Evolutionary conservation across 2,329 filamentous ascomycete genomes (phyloP).

Genomic region (Alternaria tenuissima): DNA sequence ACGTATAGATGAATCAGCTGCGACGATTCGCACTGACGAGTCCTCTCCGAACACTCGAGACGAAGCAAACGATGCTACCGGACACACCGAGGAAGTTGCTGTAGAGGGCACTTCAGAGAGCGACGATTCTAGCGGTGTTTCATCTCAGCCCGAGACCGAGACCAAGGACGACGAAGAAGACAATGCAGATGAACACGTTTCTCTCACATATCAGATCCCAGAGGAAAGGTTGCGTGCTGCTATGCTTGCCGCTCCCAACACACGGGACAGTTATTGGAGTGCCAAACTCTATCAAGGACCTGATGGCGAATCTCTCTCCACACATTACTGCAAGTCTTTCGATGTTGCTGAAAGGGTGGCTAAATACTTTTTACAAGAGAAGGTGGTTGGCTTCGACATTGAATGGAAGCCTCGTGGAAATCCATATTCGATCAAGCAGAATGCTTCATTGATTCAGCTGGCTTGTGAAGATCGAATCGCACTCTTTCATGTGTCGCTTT

Average conservation of each 20-base stretch:
- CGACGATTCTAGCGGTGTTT: not conserved
- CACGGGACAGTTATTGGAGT: constrained; percentile 65
- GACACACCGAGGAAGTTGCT: not conserved
- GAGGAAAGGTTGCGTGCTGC: constrained; percentile 35
- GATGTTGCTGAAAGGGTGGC: constrained; percentile 73
- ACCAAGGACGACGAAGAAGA: constrained; percentile 14
- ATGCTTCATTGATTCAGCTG: constrained; percentile 83
- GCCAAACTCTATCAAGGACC: constrained; percentile 71
- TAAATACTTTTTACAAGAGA: constrained; percentile 73
- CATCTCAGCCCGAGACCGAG: constrained; percentile 3
- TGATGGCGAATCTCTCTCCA: constrained; percentile 63
- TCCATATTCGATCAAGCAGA: constrained; percentile 72
- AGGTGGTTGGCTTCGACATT: constrained; percentile 84
- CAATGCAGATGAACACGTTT: constrained; percentile 27
- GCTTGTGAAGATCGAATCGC: constrained; percentile 79
- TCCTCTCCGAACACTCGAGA: not conserved
- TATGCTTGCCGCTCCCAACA: constrained; percentile 42
- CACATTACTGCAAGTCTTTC: constrained; percentile 79
- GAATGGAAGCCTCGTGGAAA: constrained; percentile 72
- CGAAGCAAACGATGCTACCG: not conserved
- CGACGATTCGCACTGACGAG: not conserved
- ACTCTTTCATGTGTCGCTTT: constrained; percentile 77
- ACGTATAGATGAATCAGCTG: not conserved
- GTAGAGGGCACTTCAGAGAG: not conserved
- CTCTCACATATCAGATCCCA: constrained; percentile 47